Percentiles rank a stretch among this genome's conserved stretches.
These are phyloP conservation scores for Botrytis deweyae DNA, from an alignment of 2,329 filamentous ascomycete species.

Conservation along the genomic window DNA sequence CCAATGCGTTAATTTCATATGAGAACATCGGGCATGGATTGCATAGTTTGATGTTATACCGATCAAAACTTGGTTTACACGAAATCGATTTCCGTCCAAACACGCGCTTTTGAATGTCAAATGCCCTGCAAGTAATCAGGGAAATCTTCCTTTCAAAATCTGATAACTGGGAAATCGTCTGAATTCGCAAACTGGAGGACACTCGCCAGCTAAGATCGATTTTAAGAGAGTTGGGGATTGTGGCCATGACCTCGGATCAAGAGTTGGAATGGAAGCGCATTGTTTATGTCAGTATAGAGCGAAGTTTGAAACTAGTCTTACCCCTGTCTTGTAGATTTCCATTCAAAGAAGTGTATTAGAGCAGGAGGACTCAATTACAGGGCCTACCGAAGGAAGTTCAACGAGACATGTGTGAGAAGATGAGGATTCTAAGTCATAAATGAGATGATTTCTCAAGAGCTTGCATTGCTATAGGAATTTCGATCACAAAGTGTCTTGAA, in stretches of 20 bases:
- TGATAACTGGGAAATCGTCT: accelerated
- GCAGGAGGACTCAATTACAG: neutral
- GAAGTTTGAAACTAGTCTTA: neutral
- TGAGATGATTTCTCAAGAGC: neutral
- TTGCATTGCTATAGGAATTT: neutral
- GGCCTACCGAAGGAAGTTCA: accelerated
- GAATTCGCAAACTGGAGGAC: neutral
- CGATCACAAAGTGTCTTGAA: accelerated
- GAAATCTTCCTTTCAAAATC: accelerated
- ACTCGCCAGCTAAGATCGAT: accelerated
- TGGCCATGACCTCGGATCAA: accelerated
- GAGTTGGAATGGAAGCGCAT: neutral
- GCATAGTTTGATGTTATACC: neutral
- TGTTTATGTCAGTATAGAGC: neutral
- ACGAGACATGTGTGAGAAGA: neutral
- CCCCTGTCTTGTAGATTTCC: neutral
- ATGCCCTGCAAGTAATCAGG: neutral
- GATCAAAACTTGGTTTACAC: neutral
- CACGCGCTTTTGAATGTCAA: accelerated
- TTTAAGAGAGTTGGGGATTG: no score
- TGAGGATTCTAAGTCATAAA: neutral
- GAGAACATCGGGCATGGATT: neutral
- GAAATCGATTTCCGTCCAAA: neutral
- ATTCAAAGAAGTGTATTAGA: neutral
- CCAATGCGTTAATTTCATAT: neutral